Conservation (phyloP, 2,329 filamentous ascomycete species). For the Mollisia scopiformis region DNA sequence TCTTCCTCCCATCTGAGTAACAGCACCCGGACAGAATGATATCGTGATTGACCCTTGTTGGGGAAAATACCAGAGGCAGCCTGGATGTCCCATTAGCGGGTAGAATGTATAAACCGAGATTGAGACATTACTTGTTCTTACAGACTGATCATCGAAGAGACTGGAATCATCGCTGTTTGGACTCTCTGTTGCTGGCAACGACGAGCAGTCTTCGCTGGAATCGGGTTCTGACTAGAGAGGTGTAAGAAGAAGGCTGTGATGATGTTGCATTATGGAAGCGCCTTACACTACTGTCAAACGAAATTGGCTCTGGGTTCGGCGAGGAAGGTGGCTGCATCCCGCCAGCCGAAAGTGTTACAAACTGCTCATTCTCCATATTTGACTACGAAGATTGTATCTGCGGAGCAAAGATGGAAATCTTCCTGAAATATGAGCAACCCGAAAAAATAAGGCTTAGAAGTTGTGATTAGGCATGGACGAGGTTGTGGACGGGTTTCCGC, state of each 20-base stretch:
- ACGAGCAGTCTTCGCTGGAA: not conserved
- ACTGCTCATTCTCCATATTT: not conserved
- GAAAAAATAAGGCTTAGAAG: not conserved
- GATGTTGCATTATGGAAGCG: not conserved
- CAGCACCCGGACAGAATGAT: constrained; percentile 9
- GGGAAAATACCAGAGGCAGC: not conserved
- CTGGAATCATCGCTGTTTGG: not conserved
- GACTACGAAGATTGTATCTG: too few relatives aligned
- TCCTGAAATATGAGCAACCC: too few relatives aligned
- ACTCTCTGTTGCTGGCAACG: not conserved
- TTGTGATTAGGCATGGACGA: not conserved
- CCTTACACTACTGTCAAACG: not conserved
- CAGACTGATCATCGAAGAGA: not conserved
- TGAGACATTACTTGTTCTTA: not conserved
- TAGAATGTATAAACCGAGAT: not conserved
- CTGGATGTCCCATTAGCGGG: not conserved
- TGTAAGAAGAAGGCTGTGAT: not conserved
- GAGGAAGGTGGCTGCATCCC: not conserved
- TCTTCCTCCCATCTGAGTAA: constrained; percentile 27
- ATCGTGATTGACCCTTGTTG: not conserved
- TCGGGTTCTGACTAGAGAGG: not conserved
- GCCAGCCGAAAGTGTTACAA: not conserved
- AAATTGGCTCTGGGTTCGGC: not conserved
- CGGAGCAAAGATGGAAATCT: too few relatives aligned
- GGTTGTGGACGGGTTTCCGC: not conserved